phyloP scores from a whole-genome alignment of 805 yeast species.

The Nakazawaea populi region DNA sequence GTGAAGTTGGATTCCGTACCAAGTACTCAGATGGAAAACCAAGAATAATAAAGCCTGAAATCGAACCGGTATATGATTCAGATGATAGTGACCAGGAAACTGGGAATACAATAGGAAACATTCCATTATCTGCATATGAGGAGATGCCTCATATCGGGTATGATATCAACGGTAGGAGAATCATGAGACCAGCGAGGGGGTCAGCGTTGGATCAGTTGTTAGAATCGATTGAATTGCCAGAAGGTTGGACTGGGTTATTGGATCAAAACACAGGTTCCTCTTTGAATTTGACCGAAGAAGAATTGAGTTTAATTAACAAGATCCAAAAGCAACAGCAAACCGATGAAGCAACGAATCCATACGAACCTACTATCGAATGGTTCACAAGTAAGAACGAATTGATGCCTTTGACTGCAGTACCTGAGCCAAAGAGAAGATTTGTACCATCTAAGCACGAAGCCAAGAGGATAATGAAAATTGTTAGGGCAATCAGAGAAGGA shows the following conservation, averaged over 20 bases:
- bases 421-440: conserved; percentile 96
- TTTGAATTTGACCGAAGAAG: conserved; percentile 80
- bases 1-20: conserved; percentile 32
- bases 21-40: conserved; percentile 73
- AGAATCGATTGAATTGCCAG: conserved; percentile 90
- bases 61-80: conserved; percentile 89
- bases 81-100: conserved; percentile 87
- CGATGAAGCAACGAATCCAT: conserved; percentile 75
- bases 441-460: conserved; percentile 97
- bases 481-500: conserved; percentile 94
- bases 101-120: conserved; percentile 83
- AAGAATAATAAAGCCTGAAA: conserved; percentile 80
- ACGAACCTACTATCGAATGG: conserved; percentile 94
- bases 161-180: conserved; percentile 94
- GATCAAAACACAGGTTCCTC: conserved; percentile 85
- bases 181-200: conserved; percentile 98
- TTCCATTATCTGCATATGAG: conserved; percentile 90
- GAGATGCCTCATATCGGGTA: conserved; percentile 97
- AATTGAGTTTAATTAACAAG: conserved; percentile 79
- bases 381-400: conserved; percentile 78
- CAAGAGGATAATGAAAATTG: conserved; percentile 92
- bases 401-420: conserved; percentile 90
- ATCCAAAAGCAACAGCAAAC: conserved; percentile 83
- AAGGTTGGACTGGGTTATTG: conserved; percentile 96
- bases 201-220: conserved; percentile 87